These are phyloP conservation scores for Salmacisia buchloeana DNA, from an alignment of 1,284 basidiomycete species.

Conservation along the genomic window DNA sequence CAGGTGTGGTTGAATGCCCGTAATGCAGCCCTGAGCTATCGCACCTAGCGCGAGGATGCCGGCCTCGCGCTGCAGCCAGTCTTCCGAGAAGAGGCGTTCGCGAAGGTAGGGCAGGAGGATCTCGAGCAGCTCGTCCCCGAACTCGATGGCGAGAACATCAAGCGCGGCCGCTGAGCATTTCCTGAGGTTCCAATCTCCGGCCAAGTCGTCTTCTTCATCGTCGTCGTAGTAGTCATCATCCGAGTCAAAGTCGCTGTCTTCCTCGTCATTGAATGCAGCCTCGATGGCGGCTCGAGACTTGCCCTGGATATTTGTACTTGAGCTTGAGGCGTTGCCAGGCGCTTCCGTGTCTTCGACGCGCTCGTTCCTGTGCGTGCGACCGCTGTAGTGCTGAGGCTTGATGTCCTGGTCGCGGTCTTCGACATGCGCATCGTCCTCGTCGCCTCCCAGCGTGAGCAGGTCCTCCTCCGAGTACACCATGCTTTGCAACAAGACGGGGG, in stretches of 20 bases:
- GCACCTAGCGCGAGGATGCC: slow-evolving; percentile 94
- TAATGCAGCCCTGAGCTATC: slow-evolving; percentile 98
- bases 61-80: slow-evolving; percentile 93
- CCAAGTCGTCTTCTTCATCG: slow-evolving; percentile 90
- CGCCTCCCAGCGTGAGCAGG: slow-evolving; percentile 88
- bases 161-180: slow-evolving; percentile 97
- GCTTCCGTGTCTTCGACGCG: slow-evolving; percentile 34
- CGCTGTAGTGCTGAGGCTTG: slow-evolving; percentile 80
- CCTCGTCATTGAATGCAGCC: slow-evolving; percentile 49
- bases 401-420: slow-evolving; percentile 77
- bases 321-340: slow-evolving; percentile 42
- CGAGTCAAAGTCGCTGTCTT: slow-evolving; percentile 72
- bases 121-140: slow-evolving; percentile 76
- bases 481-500: slow-evolving; percentile 86
- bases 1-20: slow-evolving; percentile 88
- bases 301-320: slow-evolving; percentile 33
- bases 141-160: slow-evolving; percentile 91
- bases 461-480: slow-evolving; percentile 98
- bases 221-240: slow-evolving; percentile 81
- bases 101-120: slow-evolving; percentile 84
- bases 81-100: slow-evolving; percentile 83
- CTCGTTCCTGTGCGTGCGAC: slow-evolving; percentile 64
- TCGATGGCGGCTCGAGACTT: slow-evolving; percentile 54
- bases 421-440: slow-evolving; percentile 72
- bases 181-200: slow-evolving; percentile 97